phyloP scores from a whole-genome alignment of 2,329 filamentous ascomycete genomes.

The Ampelomyces quisqualis region DNA sequence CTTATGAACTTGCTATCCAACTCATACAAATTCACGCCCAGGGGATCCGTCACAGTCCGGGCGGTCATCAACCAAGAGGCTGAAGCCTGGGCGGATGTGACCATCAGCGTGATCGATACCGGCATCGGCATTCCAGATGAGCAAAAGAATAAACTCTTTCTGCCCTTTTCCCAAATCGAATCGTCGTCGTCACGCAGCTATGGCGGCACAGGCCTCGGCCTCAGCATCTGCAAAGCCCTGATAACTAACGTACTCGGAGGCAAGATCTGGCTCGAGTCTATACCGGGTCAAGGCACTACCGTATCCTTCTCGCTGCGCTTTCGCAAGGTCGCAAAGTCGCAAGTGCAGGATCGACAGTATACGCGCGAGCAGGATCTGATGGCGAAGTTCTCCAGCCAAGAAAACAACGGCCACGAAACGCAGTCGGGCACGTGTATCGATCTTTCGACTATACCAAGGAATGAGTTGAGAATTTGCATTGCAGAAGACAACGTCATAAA shows the following conservation, averaged over 20 bases:
- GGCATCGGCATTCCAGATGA: conserved; percentile 87
- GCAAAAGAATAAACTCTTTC: conserved; percentile 81
- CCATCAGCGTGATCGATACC: conserved; percentile 84
- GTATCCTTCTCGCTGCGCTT: conserved; percentile 83
- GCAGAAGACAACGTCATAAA: conserved; percentile 96
- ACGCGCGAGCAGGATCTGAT: conserved; percentile 55
- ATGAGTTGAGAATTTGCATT: conserved; percentile 83
- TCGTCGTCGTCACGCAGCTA: conserved; percentile 88
- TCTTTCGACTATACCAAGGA: conserved; percentile 70
- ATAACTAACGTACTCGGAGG: conserved; percentile 92
- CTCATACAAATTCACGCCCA: conserved; percentile 89
- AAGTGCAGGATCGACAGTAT: conserved; percentile 49
- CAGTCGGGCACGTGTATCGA: conserved; percentile 42
- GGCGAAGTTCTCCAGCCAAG: conserved; percentile 56
- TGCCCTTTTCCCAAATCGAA: conserved; percentile 91
- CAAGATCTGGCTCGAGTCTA: conserved; percentile 77
- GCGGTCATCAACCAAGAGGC: conserved; percentile 72
- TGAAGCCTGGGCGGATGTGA: conserved; percentile 68
- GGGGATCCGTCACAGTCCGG: conserved; percentile 80
- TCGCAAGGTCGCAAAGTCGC: conserved; percentile 70
- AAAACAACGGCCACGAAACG: conserved; percentile 45
- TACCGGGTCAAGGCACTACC: conserved; percentile 67
- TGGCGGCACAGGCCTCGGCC: conserved; percentile 83
- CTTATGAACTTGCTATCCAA: conserved; percentile 84
- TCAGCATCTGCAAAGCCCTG: conserved; percentile 92